A percentile compares a stretch with the other conserved stretches of the same genome.
phyloP scores from a whole-genome alignment of 2,329 filamentous ascomycete genomes.

The Colletotrichum tropicale region DNA sequence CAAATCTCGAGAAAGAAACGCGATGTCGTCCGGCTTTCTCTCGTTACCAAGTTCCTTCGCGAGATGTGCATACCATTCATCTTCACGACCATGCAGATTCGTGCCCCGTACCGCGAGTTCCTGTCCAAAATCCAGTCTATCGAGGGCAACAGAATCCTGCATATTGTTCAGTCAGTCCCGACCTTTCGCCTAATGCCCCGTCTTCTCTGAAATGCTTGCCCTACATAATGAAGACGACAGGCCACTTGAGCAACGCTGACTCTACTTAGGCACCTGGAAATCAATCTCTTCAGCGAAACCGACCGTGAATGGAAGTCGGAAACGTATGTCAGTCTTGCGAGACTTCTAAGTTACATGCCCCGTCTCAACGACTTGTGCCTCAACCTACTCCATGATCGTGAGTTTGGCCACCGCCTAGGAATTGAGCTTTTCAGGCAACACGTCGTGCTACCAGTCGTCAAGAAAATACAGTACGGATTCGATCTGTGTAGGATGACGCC shows the following conservation, averaged over 20 bases:
- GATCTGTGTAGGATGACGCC: too few relatives aligned
- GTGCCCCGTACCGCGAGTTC: rapidly evolving
- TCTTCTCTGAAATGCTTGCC: neutral
- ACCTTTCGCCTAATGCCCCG: neutral
- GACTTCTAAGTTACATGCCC: neutral
- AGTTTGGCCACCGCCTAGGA: too few relatives aligned
- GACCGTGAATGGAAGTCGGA: neutral
- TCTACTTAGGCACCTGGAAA: neutral
- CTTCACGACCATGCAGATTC: neutral
- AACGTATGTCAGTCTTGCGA: rapidly evolving
- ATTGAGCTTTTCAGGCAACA: too few relatives aligned
- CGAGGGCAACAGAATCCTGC: rapidly evolving
- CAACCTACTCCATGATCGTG: too few relatives aligned
- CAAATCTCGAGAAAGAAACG: neutral
- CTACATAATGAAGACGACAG: too few relatives aligned
- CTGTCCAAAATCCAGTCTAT: rapidly evolving
- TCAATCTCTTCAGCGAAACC: neutral
- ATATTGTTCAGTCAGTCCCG: neutral
- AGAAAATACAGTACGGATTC: too few relatives aligned
- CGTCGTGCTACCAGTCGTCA: too few relatives aligned
- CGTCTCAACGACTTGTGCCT: neutral
- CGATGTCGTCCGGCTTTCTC: neutral
- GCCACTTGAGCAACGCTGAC: neutral
- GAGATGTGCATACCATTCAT: neutral
- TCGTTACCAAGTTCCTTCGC: neutral